Evolutionary conservation across 78 protist species (phyloP), one percentile per base, ranked within the genome.

Genomic region (Dictyostelium firmibasis): DNA sequence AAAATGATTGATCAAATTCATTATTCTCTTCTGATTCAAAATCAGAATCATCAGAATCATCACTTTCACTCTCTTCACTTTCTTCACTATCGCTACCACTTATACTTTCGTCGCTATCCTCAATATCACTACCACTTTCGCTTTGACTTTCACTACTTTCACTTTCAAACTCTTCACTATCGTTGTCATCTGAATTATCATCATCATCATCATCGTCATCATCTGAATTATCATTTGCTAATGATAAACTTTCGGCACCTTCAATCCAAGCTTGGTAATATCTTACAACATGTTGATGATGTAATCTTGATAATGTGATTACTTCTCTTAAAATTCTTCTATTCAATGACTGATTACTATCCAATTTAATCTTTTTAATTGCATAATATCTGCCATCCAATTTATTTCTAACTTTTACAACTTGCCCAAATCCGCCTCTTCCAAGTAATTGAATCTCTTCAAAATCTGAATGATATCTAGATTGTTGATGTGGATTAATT

Each of bases 211-310:
- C 81, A 13, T 83, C 88, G 13, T 79, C 85, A 20, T 79, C 85
- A 23, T 38, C 27, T 7, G 38, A n/a, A n/a, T 77, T 25, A 38
- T 23, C 27, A n/a, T 77, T 43, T 41, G 69, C 25, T 47, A 47
- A 23, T 9, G 27, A 25, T 53, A 86, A 76, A 53, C 85, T 69
- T 36, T 87, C 88, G 33, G 76, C 77, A 31, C 91, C 89, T 78
- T 96, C 97, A 7, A 96, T 62, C 97, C 97, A 96, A 29, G 97
- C 97, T 64, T 96, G 97, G 77, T 91, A 96, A 36, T 96, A 95
- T 13, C 97, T 20, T 14, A 96, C 97, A 35, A 96, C 97, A 72
- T 96, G 91, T 81, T 96, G 92, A 62, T 96, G 97, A 81, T 96
- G 93, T n/a, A 96, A 35, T 38, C 91, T 84, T 23, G 96, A 85